Evolutionary conservation across 306 rosid genomes (phyloP).

Genomic region (Acacia melanoxylon): DNA sequence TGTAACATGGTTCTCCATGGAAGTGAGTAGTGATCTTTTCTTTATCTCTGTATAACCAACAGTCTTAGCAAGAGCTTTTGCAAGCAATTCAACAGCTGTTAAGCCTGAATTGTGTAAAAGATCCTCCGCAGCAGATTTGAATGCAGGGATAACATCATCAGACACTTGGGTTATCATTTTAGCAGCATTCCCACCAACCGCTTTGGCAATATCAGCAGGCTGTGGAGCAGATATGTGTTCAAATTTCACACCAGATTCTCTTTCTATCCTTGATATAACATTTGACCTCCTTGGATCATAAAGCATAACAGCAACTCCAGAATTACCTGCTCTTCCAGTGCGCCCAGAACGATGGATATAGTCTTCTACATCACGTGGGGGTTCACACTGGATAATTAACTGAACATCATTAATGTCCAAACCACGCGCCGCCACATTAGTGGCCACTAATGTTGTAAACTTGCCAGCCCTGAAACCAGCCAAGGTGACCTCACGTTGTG

Average conservation of each 20-base stretch:
- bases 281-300: slow-evolving; percentile 81
- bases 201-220: slow-evolving; percentile 85
- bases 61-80: slow-evolving; percentile 92
- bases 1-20: slow-evolving; percentile 78
- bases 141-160: slow-evolving; percentile 75
- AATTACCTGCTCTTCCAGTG: slow-evolving; percentile 96
- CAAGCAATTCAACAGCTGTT: slow-evolving; percentile 71
- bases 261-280: slow-evolving; percentile 62
- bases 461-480: slow-evolving; percentile 85
- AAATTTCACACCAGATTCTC: slow-evolving; percentile 88
- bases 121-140: slow-evolving; percentile 81
- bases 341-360: slow-evolving; percentile 97
- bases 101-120: slow-evolving; percentile 60
- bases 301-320: slow-evolving; percentile 91
- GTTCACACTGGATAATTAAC: slow-evolving; percentile 93
- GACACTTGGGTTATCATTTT: slow-evolving; percentile 55
- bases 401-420: slow-evolving; percentile 91
- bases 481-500: slow-evolving; percentile 47
- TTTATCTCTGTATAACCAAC: slow-evolving; percentile 84
- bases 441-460: slow-evolving; percentile 81
- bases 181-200: slow-evolving; percentile 66
- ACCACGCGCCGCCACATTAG: slow-evolving; percentile 95
- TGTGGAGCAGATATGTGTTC: slow-evolving; percentile 82
- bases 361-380: slow-evolving; percentile 91
- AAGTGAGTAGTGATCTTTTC: slow-evolving; percentile 82